Base-by-base conservation (phyloP, 1,284 basidiomycete species). In the Cutaneotrichosporon dermatis region DNA sequence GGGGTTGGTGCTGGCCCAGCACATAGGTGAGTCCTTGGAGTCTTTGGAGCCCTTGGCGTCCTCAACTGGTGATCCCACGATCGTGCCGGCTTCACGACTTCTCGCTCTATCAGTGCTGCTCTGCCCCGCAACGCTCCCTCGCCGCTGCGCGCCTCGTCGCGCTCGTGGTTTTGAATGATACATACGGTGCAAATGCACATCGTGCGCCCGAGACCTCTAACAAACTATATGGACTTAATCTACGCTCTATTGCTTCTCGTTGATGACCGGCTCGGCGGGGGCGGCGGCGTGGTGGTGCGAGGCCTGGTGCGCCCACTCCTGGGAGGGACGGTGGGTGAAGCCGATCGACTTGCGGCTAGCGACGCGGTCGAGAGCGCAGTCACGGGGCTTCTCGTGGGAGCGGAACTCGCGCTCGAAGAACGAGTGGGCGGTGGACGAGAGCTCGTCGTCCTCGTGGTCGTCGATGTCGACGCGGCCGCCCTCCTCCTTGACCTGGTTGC, bases 361-460 rank as follows among this genome's bases (percentile, higher is more conserved):
- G 37, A 7, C 15, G 54, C 45, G 54, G n/a, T 40, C 16, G 37
- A 55, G 54, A 12, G 15, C 11, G 54, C 54, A 55, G 43, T 40
- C 45, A 6, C 33, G 46, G 15, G 55, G 55, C 55, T 56, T 43
- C 50, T 63, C 62, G 25, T 50, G 56, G 9, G 49, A 39, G 40
- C 48, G 48, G 57, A 64, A 65, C 68, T 66, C 62, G 64, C 62
- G 60, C 35, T 62, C 61, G 51, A 69, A 69, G 65, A 55, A 69
- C 50, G 65, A 63, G 54, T 62, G 59, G 49, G 66, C 68, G 42
- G 54, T 58, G 12, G 65, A 65, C 40, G 63, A 64, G 25, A 68
- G 63, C 57, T 63, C 60, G 55, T 71, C 67, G 42, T 66, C 69
- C 42, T 70, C 68, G 50, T 69, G 65, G 43, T 69, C 66, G 7